phyloP scores from a whole-genome alignment of 116 monocot genomes.

The Trichopus zeylanicus region DNA sequence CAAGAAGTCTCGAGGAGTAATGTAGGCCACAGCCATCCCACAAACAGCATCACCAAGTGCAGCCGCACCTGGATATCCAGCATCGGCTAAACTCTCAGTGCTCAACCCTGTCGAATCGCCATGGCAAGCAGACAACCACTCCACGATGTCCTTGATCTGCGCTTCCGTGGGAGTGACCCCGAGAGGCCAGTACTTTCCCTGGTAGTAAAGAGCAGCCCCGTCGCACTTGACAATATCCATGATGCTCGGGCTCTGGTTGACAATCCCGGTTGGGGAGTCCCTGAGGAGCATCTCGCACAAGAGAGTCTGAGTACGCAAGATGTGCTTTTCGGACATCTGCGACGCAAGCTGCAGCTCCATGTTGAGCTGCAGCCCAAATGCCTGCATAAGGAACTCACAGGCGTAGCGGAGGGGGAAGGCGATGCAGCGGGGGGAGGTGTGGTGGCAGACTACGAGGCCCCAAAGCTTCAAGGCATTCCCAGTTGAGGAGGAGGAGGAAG shows the following conservation, averaged over 20 bases:
- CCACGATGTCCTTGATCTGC: slow-evolving; percentile 70
- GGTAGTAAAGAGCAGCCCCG: slow-evolving; percentile 72
- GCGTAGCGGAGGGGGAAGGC: slow-evolving; percentile 85
- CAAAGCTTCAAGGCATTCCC: slow-evolving; percentile 60
- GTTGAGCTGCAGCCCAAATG: slow-evolving; percentile 77
- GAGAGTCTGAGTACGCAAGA: slow-evolving; percentile 69
- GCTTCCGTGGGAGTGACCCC: slow-evolving; percentile 61
- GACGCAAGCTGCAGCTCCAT: slow-evolving; percentile 79
- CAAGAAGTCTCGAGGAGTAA: slow-evolving; percentile 52
- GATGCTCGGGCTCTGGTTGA: slow-evolving; percentile 78
- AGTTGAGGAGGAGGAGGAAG: too few species aligned
- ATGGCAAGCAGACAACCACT: slow-evolving; percentile 51
- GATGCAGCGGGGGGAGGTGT: slow-evolving; percentile 71
- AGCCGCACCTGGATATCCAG: slow-evolving; percentile 60
- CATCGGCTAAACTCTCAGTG: slow-evolving; percentile 77
- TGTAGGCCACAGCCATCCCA: slow-evolving; percentile 77
- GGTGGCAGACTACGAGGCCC: slow-evolving; percentile 94
- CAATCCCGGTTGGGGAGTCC: slow-evolving; percentile 63
- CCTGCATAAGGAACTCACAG: slow-evolving; percentile 92
- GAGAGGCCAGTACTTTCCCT: slow-evolving; percentile 51
- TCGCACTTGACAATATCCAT: slow-evolving; percentile 92
- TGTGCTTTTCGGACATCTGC: slow-evolving; percentile 75
- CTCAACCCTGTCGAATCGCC: slow-evolving; percentile 71
- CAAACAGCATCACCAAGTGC: slow-evolving; percentile 66
- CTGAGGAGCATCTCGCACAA: slow-evolving; percentile 84